Conservation (phyloP, 2,329 filamentous ascomycete species). For the Fusarium sp. region DNA sequence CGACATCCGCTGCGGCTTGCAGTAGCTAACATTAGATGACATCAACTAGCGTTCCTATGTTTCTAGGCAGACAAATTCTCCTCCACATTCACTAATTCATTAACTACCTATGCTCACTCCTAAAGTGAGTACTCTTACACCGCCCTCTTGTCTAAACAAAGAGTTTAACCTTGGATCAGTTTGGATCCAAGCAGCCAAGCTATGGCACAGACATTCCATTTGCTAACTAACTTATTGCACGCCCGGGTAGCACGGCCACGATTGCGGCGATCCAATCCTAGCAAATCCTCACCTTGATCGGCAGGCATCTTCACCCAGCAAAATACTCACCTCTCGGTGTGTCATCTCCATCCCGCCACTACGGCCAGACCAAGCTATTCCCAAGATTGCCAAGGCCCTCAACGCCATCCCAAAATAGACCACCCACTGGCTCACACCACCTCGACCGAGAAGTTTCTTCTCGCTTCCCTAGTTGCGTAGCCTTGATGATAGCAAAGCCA, state of each 20-base stretch:
- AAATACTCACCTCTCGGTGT: constrained; percentile 32
- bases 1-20: constrained; percentile 39
- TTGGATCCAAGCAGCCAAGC: constrained; percentile 1
- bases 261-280: constrained; percentile 6
- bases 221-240: not conserved
- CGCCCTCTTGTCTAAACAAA: constrained; percentile 9
- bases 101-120: not conserved
- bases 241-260: constrained; percentile 25
- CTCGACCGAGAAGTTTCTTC: constrained; percentile 22
- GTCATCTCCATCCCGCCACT: constrained; percentile 35
- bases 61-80: constrained; percentile 47
- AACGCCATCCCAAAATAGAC: constrained; percentile 33
- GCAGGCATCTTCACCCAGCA: constrained; percentile 27
- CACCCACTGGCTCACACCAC: constrained; percentile 37
- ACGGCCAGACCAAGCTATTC: constrained; percentile 29
- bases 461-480: constrained; percentile 22
- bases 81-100: constrained; percentile 1
- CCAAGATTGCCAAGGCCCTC: constrained; percentile 43
- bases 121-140: constrained; percentile 11
- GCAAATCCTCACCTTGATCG: constrained; percentile 18
- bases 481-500: constrained; percentile 38
- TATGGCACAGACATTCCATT: constrained; percentile 3
- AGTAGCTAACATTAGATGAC: constrained; percentile 29
- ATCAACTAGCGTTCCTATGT: constrained; percentile 31
- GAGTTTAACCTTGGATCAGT: constrained; percentile 10